Conservation (phyloP, 2,329 filamentous ascomycete species). For the Clarireedia sp. region DNA sequence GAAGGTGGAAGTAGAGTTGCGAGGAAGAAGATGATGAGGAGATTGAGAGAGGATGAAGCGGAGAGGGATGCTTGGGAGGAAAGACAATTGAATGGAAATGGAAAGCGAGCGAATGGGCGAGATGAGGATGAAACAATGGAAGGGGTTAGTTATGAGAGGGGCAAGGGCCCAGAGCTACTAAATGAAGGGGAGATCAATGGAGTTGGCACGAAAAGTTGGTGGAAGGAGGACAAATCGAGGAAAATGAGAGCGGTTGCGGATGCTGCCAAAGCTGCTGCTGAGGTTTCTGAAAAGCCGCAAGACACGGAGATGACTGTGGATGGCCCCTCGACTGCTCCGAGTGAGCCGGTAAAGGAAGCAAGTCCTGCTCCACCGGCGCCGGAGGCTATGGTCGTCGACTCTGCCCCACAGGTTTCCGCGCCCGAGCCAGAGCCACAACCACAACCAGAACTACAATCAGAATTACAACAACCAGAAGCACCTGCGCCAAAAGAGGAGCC, state of each 20-base stretch:
- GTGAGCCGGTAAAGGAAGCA: background rate
- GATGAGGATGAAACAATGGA: background rate
- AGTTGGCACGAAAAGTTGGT: slow-evolving; percentile 22
- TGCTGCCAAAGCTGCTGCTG: background rate
- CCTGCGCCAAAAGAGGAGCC: too few relatives aligned
- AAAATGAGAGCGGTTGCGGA: background rate
- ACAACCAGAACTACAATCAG: too few relatives aligned
- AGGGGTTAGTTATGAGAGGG: slow-evolving; percentile 14
- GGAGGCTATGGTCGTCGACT: background rate
- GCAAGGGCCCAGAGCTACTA: background rate
- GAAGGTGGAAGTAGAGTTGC: slow-evolving; percentile 37
- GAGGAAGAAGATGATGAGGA: slow-evolving; percentile 18
- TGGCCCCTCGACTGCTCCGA: background rate
- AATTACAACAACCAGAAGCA: too few relatives aligned
- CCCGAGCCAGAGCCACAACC: too few relatives aligned
- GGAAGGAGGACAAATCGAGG: slow-evolving; percentile 8
- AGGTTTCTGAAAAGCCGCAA: too few relatives aligned
- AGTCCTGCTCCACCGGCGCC: background rate
- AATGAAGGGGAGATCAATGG: slow-evolving; percentile 15
- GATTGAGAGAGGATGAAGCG: slow-evolving; percentile 16
- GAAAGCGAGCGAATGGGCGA: background rate
- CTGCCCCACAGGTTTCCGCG: background rate
- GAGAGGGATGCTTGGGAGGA: slow-evolving; percentile 14
- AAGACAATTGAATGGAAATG: background rate
- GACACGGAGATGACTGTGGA: background rate